Conservation (phyloP, 1,284 basidiomycete species). For the Puccinia brachypodii region DNA sequence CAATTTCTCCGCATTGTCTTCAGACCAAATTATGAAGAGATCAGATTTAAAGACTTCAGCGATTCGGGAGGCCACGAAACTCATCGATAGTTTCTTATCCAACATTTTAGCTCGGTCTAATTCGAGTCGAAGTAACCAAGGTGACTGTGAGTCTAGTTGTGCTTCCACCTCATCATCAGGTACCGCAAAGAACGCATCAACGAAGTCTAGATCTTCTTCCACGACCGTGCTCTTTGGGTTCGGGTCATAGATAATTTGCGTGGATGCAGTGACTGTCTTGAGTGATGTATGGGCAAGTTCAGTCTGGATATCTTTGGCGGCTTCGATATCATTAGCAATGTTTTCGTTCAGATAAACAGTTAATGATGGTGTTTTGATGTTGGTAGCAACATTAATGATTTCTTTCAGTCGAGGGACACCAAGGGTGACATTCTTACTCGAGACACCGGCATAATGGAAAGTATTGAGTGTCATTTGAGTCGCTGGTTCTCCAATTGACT, state of each 20-base stretch:
- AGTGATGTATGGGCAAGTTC: conserved; percentile 92
- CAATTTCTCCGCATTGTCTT: conserved; percentile 97
- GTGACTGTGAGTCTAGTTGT: conserved; percentile 86
- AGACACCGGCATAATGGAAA: conserved; percentile 98
- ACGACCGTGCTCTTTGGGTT: conserved; percentile 89
- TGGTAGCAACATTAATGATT: conserved; percentile 97
- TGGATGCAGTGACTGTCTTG: conserved; percentile 88
- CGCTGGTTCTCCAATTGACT: conserved; percentile 98
- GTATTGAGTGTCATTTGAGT: conserved; percentile 98
- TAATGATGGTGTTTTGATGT: conserved; percentile 96
- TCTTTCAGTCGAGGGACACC: conserved; percentile 97
- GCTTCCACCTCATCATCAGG: conserved; percentile 94
- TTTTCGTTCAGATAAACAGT: conserved; percentile 81
- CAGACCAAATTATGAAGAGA: conserved; percentile 96
- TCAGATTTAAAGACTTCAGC: conserved; percentile 94
- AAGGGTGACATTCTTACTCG: conserved; percentile 94
- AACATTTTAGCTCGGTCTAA: conserved; percentile 97
- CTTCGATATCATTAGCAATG: conserved; percentile 65
- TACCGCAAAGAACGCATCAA: conserved; percentile 99
- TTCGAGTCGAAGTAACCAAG: conserved; percentile 95
- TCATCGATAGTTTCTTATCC: conserved; percentile 93
- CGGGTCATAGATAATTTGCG: conserved; percentile 98
- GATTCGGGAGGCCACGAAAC: conserved; percentile 89
- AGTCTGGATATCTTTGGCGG: conserved; percentile 85
- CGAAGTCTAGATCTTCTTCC: conserved; percentile 92